Conservation (phyloP, 1,284 basidiomycete genomes). For the Schizophyllum commune region DNA sequence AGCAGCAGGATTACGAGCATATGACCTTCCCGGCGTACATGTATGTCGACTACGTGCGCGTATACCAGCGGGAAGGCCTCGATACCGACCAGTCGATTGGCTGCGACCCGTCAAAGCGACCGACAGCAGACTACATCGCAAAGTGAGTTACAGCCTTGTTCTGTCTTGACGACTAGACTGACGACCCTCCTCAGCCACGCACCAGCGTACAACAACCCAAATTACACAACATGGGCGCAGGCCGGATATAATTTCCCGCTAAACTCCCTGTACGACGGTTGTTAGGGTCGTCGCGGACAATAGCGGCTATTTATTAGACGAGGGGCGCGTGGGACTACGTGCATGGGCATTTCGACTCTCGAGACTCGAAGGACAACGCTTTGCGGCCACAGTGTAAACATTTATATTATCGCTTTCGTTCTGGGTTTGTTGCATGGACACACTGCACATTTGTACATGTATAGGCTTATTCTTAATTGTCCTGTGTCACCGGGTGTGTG, state of each 20-base stretch:
- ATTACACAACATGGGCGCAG: constrained; percentile 50
- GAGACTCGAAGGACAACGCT: too few species aligned
- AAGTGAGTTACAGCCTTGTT: constrained; percentile 17
- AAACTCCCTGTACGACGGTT: constrained; percentile 38
- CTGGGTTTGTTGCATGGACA: too few species aligned
- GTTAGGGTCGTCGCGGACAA: constrained; percentile 10
- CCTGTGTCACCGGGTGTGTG: too few species aligned
- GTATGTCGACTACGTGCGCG: constrained; percentile 54
- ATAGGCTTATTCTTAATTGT: too few species aligned
- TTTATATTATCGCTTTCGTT: too few species aligned
- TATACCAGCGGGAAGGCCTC: constrained; percentile 46
- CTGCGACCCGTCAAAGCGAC: constrained; percentile 39
- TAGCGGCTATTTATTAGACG: too few species aligned
- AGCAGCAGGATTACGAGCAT: constrained; percentile 41
- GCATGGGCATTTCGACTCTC: too few species aligned
- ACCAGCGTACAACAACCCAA: constrained; percentile 46
- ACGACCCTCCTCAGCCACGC: constrained; percentile 31
- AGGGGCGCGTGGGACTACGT: too few species aligned
- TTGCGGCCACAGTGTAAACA: too few species aligned
- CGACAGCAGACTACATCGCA: constrained; percentile 37
- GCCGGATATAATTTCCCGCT: constrained; percentile 46
- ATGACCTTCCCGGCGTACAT: constrained; percentile 47
- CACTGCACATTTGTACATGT: too few species aligned
- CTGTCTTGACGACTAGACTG: constrained; percentile 3
- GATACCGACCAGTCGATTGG: constrained; percentile 25